These are phyloP conservation scores for Francoa sonchifolia DNA, from an alignment of 441 rosid genomes.

Conservation along the genomic window DNA sequence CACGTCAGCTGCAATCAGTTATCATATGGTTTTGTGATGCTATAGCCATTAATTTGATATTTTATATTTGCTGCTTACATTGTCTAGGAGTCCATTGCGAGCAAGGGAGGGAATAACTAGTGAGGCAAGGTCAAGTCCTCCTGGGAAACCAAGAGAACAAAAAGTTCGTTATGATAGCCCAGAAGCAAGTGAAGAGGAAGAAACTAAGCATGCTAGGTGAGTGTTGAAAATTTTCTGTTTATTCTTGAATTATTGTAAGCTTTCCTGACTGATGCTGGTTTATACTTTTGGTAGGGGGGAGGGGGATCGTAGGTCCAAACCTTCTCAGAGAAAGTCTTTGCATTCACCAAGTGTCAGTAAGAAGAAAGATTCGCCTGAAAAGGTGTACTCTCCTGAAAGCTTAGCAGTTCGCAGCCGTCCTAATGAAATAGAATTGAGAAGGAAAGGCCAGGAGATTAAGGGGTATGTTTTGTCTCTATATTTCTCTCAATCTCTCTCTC, in stretches of 20 bases:
- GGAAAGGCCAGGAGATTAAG: conserved; percentile 30
- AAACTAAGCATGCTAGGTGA: conserved; percentile 25
- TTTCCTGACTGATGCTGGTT: conserved; percentile 3
- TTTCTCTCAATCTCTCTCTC: conserved; percentile 1
- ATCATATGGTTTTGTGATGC: neutral
- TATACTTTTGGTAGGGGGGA: conserved; percentile 14
- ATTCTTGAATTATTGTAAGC: conserved; percentile 1
- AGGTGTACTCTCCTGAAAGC: conserved; percentile 21
- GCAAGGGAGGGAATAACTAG: conserved; percentile 22
- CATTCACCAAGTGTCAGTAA: conserved; percentile 23
- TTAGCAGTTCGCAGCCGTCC: conserved; percentile 9
- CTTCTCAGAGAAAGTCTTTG: conserved; percentile 18
- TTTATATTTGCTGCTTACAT: conserved; percentile 8
- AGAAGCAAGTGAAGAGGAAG: conserved; percentile 21
- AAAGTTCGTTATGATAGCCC: conserved; percentile 20
- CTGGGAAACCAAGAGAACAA: conserved; percentile 20
- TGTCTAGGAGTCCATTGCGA: conserved; percentile 21
- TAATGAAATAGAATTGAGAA: conserved; percentile 19
- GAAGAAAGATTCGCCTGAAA: conserved; percentile 22
- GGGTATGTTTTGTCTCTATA: conserved; percentile 27
- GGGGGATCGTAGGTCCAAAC: conserved; percentile 20
- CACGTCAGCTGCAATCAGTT: neutral
- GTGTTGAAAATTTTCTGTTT: conserved; percentile 7
- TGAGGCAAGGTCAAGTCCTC: conserved; percentile 20
- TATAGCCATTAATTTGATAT: too few relatives aligned